Percentiles rank a stretch among this genome's conserved stretches.
Conservation (phyloP, 148 eudicot species). For the Fagopyrum tataricum region DNA sequence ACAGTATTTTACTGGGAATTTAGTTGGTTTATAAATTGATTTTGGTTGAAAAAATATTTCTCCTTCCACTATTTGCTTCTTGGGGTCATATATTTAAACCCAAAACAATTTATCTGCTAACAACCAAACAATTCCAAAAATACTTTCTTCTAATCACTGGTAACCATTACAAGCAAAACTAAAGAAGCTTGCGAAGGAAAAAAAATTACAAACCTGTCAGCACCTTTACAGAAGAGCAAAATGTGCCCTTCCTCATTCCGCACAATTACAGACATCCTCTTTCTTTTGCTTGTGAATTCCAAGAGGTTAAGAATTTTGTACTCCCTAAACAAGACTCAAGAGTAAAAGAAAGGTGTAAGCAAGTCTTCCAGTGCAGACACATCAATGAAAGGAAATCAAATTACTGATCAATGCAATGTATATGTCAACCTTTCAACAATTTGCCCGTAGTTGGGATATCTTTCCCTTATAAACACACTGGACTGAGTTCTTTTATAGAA, state of each 20-base stretch:
- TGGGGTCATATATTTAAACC: too few relatives aligned
- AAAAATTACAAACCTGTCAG: constrained; percentile 66
- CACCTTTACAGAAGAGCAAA: constrained; percentile 88
- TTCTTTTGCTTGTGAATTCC: constrained; percentile 95
- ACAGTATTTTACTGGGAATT: neutral
- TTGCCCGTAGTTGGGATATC: constrained; percentile 38
- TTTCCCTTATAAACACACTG: constrained; percentile 68
- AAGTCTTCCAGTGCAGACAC: neutral
- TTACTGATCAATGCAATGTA: neutral
- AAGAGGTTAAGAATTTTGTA: constrained; percentile 77
- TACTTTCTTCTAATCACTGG: neutral
- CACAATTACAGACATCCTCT: constrained; percentile 88
- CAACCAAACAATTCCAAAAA: too few relatives aligned
- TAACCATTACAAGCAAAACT: neutral
- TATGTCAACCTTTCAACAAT: constrained; percentile 63
- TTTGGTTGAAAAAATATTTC: too few relatives aligned
- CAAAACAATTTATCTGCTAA: too few relatives aligned
- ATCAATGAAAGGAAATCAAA: constrained; percentile 7
- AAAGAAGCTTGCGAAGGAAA: neutral
- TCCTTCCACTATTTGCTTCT: too few relatives aligned
- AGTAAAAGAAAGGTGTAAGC: neutral
- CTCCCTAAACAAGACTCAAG: constrained; percentile 43
- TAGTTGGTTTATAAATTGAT: neutral
- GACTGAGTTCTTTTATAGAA: constrained; percentile 78
- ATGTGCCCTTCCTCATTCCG: constrained; percentile 74